phyloP scores from a whole-genome alignment of 768 basidiomycete species.

The Mycena vulgaris region DNA sequence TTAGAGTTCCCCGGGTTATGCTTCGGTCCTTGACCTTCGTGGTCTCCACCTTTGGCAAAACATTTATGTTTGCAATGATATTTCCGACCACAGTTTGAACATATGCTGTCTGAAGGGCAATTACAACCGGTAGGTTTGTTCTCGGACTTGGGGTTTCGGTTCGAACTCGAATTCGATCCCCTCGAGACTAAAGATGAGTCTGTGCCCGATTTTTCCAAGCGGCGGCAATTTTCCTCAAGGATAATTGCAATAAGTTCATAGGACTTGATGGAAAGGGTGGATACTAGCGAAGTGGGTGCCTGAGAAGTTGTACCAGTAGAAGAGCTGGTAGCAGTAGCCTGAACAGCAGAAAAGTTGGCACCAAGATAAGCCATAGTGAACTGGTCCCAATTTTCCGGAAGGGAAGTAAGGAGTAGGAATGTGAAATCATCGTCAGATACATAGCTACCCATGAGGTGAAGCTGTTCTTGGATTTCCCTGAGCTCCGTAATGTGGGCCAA shows the following conservation, averaged over 20 bases:
- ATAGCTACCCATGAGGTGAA: conserved; percentile 8
- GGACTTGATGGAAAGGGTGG: conserved; percentile 3
- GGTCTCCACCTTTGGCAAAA: conserved; percentile 4
- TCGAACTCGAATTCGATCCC: conserved; percentile 19
- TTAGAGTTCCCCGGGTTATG: neutral
- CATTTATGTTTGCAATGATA: conserved; percentile 12
- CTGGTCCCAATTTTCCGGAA: conserved; percentile 2
- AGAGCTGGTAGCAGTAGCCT: neutral
- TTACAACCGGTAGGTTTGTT: conserved; percentile 5
- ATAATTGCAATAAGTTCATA: conserved; percentile 6
- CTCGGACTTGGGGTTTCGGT: conserved; percentile 13
- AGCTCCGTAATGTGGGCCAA: conserved; percentile 7
- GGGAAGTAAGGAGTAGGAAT: neutral
- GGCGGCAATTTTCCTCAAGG: neutral
- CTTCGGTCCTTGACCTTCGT: neutral
- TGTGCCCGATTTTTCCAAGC: conserved; percentile 11
- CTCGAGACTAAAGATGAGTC: conserved; percentile 14
- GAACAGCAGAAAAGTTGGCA: neutral
- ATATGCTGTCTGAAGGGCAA: conserved; percentile 3
- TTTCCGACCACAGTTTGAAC: conserved; percentile 11
- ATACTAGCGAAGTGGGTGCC: conserved; percentile 10
- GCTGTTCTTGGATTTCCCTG: conserved; percentile 4
- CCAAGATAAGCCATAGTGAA: conserved; percentile 6
- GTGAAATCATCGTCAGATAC: conserved; percentile 12
- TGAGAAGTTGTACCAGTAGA: neutral